Evolutionary conservation across 192 early-diverging fungal species (phyloP), one percentile per base, ranked within the genome.

Genomic region (Backusella macrospora): DNA sequence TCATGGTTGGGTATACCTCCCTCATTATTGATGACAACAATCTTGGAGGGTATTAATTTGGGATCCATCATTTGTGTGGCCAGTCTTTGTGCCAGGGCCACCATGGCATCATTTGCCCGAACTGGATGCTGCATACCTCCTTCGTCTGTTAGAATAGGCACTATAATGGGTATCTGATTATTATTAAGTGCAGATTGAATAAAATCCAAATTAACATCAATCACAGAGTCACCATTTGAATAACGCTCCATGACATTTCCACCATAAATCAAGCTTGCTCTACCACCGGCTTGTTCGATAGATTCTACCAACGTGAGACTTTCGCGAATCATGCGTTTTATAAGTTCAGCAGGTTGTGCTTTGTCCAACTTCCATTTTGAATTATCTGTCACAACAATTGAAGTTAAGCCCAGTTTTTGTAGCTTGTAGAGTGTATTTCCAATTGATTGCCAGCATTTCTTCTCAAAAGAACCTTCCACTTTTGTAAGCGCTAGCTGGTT

Each of bases 251-350:
- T 90, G 38, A 94, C 79, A 62, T 47, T 21, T 43, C 84, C 89
- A 52, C 86, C 89, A 75, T 90, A 90, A 10, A 95, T 76, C 0
- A 91, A 86, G 48, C 89, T 82, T 5, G 92, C 90, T 6, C 84
- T 76, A 26, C 93, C 95, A 23, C 92, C 92, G 43, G 86, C 86
- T 8, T 74, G 76, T 69, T 96, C 94, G 48, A 97, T 90, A 6
- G 86, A 86, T 46, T 96, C 90, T 0, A 88, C 85, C 4, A 94
- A 55, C 6, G 84, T 81, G 71, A 83, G 77, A 68, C 80, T 79
- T 29, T 90, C 86, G 7, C 82, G 78, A n/a, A 90, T 79, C 80
- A 89, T 83, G 63, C 75, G 68, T 14, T 71, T 39, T 34, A 66
- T 73, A 2, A 77, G 72, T 47, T 84, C 74, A 76, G 45, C 62